Conservation (phyloP, 2,329 filamentous ascomycete genomes). For the Colletotrichum caudatum region DNA sequence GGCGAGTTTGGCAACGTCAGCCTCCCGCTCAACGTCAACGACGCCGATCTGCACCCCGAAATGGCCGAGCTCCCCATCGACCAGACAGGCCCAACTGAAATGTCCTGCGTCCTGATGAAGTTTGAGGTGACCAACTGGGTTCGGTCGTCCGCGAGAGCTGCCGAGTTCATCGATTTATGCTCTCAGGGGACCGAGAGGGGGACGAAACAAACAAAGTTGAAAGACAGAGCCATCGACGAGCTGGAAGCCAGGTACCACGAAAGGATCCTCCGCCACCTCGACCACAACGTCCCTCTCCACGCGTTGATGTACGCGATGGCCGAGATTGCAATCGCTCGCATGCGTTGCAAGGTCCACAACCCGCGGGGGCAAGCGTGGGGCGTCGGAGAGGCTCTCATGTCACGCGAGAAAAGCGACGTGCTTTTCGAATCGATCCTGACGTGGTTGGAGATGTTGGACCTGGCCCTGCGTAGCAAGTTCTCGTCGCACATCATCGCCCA, state of each 20-base stretch:
- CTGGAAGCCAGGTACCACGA: slow-evolving; percentile 45
- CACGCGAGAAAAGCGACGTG: slow-evolving; percentile 43
- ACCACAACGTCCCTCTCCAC: slow-evolving; percentile 48
- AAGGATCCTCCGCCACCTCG: slow-evolving; percentile 44
- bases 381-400: slow-evolving; percentile 38
- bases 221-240: slow-evolving; percentile 46
- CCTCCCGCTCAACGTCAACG: slow-evolving; percentile 68
- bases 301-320: slow-evolving; percentile 44
- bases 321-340: slow-evolving; percentile 45
- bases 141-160: slow-evolving; percentile 43
- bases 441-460: slow-evolving; percentile 44
- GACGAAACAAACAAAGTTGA: slow-evolving; percentile 29
- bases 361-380: slow-evolving; percentile 42
- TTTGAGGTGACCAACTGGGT: slow-evolving; percentile 48
- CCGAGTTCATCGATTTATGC: slow-evolving; percentile 43
- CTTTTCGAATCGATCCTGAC: slow-evolving; percentile 46
- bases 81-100: slow-evolving; percentile 65
- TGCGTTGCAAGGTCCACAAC: slow-evolving; percentile 49
- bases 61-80: slow-evolving; percentile 61
- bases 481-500: slow-evolving; percentile 48
- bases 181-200: background rate
- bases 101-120: slow-evolving; percentile 57
- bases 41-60: slow-evolving; percentile 63
- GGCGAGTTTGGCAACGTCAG: slow-evolving; percentile 53
- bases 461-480: slow-evolving; percentile 45